Evolutionary conservation across 805 yeast genomes (phyloP).

Genomic region (Hanseniaspora nectarophila): DNA sequence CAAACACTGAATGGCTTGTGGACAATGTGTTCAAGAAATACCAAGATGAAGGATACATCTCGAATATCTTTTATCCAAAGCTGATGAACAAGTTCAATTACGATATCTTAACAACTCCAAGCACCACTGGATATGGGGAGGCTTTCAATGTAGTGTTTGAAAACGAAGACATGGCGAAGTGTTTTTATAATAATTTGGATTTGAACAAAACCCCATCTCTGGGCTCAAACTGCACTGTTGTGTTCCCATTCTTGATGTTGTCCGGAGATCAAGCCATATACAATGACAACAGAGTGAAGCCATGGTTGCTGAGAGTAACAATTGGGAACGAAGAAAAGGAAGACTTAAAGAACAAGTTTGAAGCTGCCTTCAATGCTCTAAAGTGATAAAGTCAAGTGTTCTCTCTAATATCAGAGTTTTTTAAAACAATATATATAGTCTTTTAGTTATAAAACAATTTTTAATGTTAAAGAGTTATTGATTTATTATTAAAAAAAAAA

Average conservation of each 20-base stretch:
- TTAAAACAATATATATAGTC: too few species aligned
- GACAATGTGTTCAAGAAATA: constrained; percentile 37
- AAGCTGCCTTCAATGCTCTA: constrained; percentile 37
- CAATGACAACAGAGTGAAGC: constrained; percentile 71
- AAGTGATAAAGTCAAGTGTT: too few species aligned
- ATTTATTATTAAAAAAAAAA: not conserved
- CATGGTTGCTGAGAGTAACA: constrained; percentile 64
- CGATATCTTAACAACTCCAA: constrained; percentile 52
- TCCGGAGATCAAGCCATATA: constrained; percentile 74
- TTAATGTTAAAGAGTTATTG: too few species aligned
- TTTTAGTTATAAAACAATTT: too few species aligned
- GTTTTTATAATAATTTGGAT: constrained; percentile 52
- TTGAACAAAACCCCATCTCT: constrained; percentile 69
- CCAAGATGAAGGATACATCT: constrained; percentile 24
- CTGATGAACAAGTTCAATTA: constrained; percentile 47
- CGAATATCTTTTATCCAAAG: constrained; percentile 59
- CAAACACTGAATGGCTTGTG: constrained; percentile 44
- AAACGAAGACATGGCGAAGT: constrained; percentile 49
- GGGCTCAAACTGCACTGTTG: constrained; percentile 80
- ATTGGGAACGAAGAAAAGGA: constrained; percentile 70
- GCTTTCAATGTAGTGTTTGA: constrained; percentile 62
- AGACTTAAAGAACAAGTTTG: constrained; percentile 41
- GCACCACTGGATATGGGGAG: constrained; percentile 78
- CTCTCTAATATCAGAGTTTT: too few species aligned
- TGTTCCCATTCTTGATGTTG: constrained; percentile 78